phyloP scores from a whole-genome alignment of 257 asterid genomes.

The Gentiana dahurica region DNA sequence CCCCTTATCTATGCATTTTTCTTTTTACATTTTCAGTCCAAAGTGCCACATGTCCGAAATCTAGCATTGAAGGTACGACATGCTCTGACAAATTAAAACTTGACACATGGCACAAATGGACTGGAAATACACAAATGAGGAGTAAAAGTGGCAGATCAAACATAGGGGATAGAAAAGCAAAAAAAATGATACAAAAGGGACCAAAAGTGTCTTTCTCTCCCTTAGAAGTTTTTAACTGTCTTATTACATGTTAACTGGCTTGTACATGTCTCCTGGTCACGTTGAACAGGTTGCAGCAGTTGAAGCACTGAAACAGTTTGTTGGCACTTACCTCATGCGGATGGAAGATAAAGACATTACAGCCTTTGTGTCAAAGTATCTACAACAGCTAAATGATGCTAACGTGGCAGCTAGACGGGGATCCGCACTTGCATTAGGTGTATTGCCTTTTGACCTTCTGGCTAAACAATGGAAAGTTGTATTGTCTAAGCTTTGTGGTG shows the following conservation, averaged over 20 bases:
- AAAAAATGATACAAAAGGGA: no score
- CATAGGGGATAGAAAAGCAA: no score
- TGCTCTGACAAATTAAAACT: no score
- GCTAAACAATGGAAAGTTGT: conserved; percentile 60
- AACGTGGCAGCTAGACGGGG: conserved; percentile 96
- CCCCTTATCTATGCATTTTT: no score
- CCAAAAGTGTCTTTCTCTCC: no score
- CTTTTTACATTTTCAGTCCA: no score
- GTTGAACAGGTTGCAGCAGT: conserved; percentile 54
- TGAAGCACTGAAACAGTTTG: conserved; percentile 60
- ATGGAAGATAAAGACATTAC: conserved; percentile 36
- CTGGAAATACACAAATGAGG: no score
- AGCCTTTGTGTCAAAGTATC: conserved; percentile 51
- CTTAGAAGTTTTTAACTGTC: conserved; percentile 1
- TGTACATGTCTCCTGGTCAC: conserved; percentile 18
- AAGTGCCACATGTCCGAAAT: no score
- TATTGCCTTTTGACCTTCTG: conserved; percentile 64
- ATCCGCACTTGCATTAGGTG: conserved; percentile 80
- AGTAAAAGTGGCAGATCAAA: no score
- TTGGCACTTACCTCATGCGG: conserved; percentile 43
- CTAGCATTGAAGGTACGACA: no score
- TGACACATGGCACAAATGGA: no score
- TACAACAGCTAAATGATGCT: conserved; percentile 69
- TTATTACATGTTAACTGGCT: conserved; percentile 8
- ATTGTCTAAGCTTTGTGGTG: conserved; percentile 52